Conservation (phyloP, 352 stramenopile genomes). For the Phytophthora pseudosyringae region DNA sequence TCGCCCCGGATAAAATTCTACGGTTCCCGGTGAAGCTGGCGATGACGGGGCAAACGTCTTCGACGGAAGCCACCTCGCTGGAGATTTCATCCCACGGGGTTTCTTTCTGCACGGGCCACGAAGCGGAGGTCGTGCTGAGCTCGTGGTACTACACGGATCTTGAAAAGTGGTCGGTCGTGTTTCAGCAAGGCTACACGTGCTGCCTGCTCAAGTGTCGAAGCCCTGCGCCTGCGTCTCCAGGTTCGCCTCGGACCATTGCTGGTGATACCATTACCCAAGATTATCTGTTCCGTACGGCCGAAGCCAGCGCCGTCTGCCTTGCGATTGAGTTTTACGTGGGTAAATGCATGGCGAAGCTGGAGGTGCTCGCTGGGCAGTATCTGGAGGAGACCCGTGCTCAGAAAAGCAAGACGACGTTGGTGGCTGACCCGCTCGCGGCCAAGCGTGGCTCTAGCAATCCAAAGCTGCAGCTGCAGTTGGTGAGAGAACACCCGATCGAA, state of each 20-base stretch:
- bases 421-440: neutral
- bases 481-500: slow-evolving; percentile 28
- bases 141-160: slow-evolving; percentile 86
- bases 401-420: slow-evolving; percentile 1
- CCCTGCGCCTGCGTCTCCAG: slow-evolving; percentile 13
- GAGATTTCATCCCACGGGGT: slow-evolving; percentile 70
- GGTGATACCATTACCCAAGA: slow-evolving; percentile 38
- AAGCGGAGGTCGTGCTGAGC: slow-evolving; percentile 56
- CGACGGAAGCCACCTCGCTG: slow-evolving; percentile 50
- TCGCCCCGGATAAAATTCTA: slow-evolving; percentile 54
- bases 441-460: neutral
- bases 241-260: slow-evolving; percentile 1
- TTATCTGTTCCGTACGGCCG: slow-evolving; percentile 66
- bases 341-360: slow-evolving; percentile 81
- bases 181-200: slow-evolving; percentile 59
- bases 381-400: slow-evolving; percentile 31
- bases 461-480: slow-evolving; percentile 15
- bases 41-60: slow-evolving; percentile 42
- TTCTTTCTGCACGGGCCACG: slow-evolving; percentile 50
- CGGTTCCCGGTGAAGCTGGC: slow-evolving; percentile 58
- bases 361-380: slow-evolving; percentile 48
- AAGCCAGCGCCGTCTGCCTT: slow-evolving; percentile 61
- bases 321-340: slow-evolving; percentile 83
- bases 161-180: slow-evolving; percentile 75
- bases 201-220: slow-evolving; percentile 63